Evolutionary conservation across 352 stramenopile species (phyloP).

Genomic region (Aphanomyces invadans): DNA sequence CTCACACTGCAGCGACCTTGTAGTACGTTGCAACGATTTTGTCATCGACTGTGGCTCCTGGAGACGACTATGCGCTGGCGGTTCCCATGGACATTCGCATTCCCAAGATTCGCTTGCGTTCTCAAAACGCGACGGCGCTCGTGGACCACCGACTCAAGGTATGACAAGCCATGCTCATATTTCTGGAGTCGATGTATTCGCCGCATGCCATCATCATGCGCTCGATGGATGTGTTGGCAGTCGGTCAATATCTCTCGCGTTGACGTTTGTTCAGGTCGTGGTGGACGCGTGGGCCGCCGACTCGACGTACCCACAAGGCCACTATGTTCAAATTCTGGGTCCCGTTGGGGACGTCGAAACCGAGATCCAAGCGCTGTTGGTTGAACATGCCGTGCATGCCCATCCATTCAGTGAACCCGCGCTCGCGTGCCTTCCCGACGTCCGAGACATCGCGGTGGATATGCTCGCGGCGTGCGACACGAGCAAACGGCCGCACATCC

Average conservation of each 20-base stretch:
- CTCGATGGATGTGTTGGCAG: too few relatives aligned
- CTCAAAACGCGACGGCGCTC: constrained; percentile 61
- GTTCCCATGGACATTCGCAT: constrained; percentile 78
- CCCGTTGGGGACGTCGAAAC: constrained; percentile 52
- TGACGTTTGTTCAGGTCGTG: constrained; percentile 44
- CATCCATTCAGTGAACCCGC: constrained; percentile 78
- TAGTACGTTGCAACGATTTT: constrained; percentile 64
- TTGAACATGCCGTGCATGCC: constrained; percentile 76
- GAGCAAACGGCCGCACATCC: constrained; percentile 42
- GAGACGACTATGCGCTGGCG: constrained; percentile 64
- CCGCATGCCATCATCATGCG: too few relatives aligned
- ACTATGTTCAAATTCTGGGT: constrained; percentile 73
- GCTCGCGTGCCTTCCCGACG: constrained; percentile 70
- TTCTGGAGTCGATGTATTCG: too few relatives aligned
- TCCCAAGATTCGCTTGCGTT: constrained; percentile 72
- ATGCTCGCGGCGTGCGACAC: constrained; percentile 67
- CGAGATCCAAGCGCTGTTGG: constrained; percentile 73
- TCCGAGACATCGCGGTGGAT: constrained; percentile 55
- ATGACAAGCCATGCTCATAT: too few relatives aligned
- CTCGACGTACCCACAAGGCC: constrained; percentile 68
- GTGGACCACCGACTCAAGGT: constrained; percentile 65
- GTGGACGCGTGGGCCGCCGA: constrained; percentile 73
- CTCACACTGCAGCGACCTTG: too few relatives aligned
- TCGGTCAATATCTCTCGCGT: too few relatives aligned
- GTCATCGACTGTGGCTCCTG: constrained; percentile 44